Base-by-base conservation (phyloP, 345 rosid genomes). In the Barbarea vulgaris region DNA sequence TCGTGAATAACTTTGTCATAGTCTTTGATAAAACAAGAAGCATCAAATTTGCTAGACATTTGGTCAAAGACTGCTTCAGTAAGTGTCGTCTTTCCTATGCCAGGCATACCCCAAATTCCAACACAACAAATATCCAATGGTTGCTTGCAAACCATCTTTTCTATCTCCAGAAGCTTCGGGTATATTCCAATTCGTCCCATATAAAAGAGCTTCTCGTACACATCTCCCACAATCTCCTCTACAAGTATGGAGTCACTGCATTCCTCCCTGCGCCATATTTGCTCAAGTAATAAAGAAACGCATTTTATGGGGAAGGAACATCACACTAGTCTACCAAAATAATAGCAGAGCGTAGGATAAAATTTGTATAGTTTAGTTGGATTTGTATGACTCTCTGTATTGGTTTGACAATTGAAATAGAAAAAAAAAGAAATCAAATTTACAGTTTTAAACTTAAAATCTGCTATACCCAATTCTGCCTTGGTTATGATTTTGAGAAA, bases 21-120 rank as follows among this genome's bases (percentile, higher is more conserved):
- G 17, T 69, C 63, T 24, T 54, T 3, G 0, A 69, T 27, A 53
- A 69, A 69, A 39, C 63, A 69, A 54, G 0, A 17, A 39, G 63
- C 62, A 50, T 69, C 51, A 25, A 53, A 69, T 0, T 0, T 37
- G 0, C 12, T 1, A 24, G 27, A 37, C 53, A 69, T 54, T 69
- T 54, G 62, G 14, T 53, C 58, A 17, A 39, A 69, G n/a, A 55
- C 63, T 0, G 73, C 73, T 69, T 14, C 15, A 17, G 63, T 63
- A 69, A 69, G 51, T 18, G 63, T 54, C 0, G 73, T 69, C 53
- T 69, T 68, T 33, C 71, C 71, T 51, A 67, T 67, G 14, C 71
- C 71, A 52, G 58, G 59, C 71, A 52, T 67, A 21, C 71, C 71
- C 59, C 71, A 67, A 13, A 67, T 67, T 0, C 71, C 71, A 27